Evolutionary conservation across 78 protist species (phyloP).

Genomic region (Salpingoeca rosetta): DNA sequence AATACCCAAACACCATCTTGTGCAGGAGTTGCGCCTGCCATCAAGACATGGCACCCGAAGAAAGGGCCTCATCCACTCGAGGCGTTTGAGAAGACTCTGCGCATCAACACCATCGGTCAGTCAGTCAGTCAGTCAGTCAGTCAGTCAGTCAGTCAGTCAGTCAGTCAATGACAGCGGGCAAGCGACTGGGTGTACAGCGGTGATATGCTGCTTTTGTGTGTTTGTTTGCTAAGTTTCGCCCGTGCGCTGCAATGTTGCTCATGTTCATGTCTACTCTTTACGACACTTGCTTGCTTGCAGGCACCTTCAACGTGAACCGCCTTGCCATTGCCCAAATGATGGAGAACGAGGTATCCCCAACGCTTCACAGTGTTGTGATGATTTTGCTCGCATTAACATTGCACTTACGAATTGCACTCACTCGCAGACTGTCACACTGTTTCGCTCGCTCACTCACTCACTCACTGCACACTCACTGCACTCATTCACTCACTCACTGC

Average conservation of each 20-base stretch:
- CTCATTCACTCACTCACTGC: no score
- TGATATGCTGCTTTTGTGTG: background rate
- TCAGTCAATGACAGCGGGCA: no score
- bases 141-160: no score
- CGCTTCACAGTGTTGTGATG: background rate
- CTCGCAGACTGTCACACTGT: no score
- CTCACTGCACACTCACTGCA: no score
- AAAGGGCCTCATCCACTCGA: background rate
- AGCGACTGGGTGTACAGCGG: no score
- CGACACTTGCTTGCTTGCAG: conserved; percentile 16
- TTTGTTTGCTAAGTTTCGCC: background rate
- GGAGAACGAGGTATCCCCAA: conserved; percentile 18
- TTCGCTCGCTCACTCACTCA: no score
- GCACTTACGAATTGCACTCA: no score
- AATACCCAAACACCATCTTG: background rate
- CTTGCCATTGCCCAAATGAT: conserved; percentile 50
- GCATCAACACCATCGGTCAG: background rate
- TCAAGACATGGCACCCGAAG: background rate
- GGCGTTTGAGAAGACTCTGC: background rate
- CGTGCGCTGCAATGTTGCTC: background rate
- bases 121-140: no score
- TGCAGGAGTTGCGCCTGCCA: background rate
- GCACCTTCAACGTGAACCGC: conserved; percentile 66
- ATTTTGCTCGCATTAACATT: no score
- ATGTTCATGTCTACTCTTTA: background rate